Base-by-base conservation (phyloP, 768 basidiomycete genomes). In the Boletus patriciae region DNA sequence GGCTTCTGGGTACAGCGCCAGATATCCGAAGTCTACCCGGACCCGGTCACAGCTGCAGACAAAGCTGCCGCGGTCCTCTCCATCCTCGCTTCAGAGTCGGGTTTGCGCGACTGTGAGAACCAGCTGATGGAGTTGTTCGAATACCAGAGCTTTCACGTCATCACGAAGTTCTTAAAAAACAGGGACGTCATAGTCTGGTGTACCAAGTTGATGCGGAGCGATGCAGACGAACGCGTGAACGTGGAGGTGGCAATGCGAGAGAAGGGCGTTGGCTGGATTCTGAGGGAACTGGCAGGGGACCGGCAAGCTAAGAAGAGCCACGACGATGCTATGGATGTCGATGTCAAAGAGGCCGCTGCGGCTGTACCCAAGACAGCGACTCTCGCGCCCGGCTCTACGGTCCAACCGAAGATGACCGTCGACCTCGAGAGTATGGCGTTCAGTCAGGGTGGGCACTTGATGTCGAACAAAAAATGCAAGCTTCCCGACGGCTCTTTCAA, bases 1-100 rank as follows among this genome's bases (percentile, higher is more conserved):
- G 96, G 85, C 27, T 98, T 98, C 84, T 99, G 95, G 95, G 92
- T 99, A 0, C 97, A 99, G 68, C 88, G 95, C 1, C 90, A 96
- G 57, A 87, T 98, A 49, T 84, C 91, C 0, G 87, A 92, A 67
- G 80, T 94, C 15, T 98, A 97, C 67, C 83, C 95, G 6, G 97
- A 99, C 69, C 92, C 97, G 3, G 88, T 94, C 65, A 97, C 93
- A 16, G 91, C 94, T 3, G 88, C 94, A 54, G 90, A 93, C 73
- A 95, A 98, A 66, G 91, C 97, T 0, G 76, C 88, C 1, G 76
- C 86, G 11, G 94, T 95, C 1, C 85, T 98, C 51, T 82, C 83
- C 52, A 85, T 93, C 66, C 88, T 97, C 46, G 85, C 86, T 23
- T 94, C 93, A 3, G 94, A 96, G 66, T 87, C 90, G 11, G 85